A percentile compares a stretch with the other conserved stretches of the same genome.
These are phyloP conservation scores for Entophlyctis helioformis DNA, from an alignment of 192 early-diverging fungal species.

Conservation along the genomic window DNA sequence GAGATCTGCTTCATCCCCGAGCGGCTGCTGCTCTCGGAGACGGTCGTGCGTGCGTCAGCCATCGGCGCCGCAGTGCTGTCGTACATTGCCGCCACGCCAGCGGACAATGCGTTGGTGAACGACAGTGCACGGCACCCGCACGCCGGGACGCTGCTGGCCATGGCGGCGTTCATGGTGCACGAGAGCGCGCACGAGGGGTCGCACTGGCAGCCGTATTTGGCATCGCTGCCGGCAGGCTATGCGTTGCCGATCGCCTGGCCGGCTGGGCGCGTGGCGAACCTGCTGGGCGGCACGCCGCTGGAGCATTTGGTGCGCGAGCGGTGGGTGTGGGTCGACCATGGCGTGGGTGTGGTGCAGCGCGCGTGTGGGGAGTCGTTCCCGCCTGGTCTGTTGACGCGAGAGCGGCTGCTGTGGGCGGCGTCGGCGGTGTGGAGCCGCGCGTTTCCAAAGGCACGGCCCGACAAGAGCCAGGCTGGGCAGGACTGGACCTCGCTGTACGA, in stretches of 20 bases:
- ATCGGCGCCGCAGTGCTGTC: slow-evolving; percentile 5
- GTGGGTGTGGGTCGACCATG: slow-evolving; percentile 8
- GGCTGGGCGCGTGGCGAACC: slow-evolving; percentile 5
- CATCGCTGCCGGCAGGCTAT: slow-evolving; percentile 19
- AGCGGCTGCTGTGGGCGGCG: slow-evolving; percentile 29
- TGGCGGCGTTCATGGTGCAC: slow-evolving; percentile 25
- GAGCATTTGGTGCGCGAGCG: slow-evolving; percentile 19
- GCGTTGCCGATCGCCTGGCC: slow-evolving; percentile 29
- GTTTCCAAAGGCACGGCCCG: no score
- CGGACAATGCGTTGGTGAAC: slow-evolving; percentile 1
- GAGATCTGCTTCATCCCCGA: slow-evolving; percentile 20
- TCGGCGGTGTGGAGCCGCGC: slow-evolving; percentile 25
- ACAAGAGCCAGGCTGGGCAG: slow-evolving; percentile 2
- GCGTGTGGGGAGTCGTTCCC: slow-evolving; percentile 12
- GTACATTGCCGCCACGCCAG: slow-evolving; percentile 5
- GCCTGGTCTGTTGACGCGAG: background rate
- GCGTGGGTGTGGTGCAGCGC: slow-evolving; percentile 4
- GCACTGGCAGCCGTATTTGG: slow-evolving; percentile 28
- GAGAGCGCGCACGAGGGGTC: slow-evolving; percentile 13
- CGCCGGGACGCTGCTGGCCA: slow-evolving; percentile 11
- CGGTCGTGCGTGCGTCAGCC: slow-evolving; percentile 8
- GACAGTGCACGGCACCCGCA: slow-evolving; percentile 15
- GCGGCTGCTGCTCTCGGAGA: slow-evolving; percentile 24
- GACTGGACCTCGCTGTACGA: slow-evolving; percentile 10
- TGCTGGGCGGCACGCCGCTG: slow-evolving; percentile 21